Evolutionary conservation across 768 basidiomycete species (phyloP), one percentile per base, ranked within the genome.

Genomic region (Grammothele lineata): DNA sequence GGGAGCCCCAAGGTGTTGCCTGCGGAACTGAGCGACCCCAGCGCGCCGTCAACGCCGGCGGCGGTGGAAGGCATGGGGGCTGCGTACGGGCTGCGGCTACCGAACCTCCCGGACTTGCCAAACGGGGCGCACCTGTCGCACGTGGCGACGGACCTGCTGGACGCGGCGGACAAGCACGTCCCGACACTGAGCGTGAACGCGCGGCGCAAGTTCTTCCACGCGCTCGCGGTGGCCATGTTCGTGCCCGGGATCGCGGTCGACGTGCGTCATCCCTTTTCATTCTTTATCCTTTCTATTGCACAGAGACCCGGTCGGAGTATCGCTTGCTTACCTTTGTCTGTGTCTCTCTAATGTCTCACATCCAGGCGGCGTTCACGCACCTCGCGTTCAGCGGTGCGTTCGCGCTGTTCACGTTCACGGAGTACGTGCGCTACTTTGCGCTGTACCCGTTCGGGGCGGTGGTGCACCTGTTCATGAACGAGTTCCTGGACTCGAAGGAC

Each of bases 381-480:
- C 70, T 98, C 36, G 83, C 93, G 8, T 96, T 99, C 70, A 94
- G 90, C 57, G 85, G 82, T 17, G 95, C 95, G 2, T 98, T 99
- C 66, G 85, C 96, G 8, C 66, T 92, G 54, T 98, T 99, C 71
- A 90, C 84, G 19, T 97, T 99, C 64, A 84, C 90, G 47, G 96
- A 99, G 70, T 98, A 97, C 70, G 80, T 97, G 54, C 90, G 96
- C 48, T 99, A 97, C 67, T 99, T 98, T 67, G 96, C 96, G 30
- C 79, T 99, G 40, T 97, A 96, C 69, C 96, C 96, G 3, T 89
- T 97, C 57, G 92, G 93, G 12, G 94, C 89, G 9, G 73, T 81
- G 10, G 81, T 99, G 17, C 96, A 99, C 67, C 70, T 97, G 45
- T 99, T 99, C 67, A 83, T 99, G 81, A 89, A 87, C 69, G 96